These are phyloP conservation scores for Clonostachys solani DNA, from an alignment of 2,329 filamentous ascomycete species.

Conservation along the genomic window DNA sequence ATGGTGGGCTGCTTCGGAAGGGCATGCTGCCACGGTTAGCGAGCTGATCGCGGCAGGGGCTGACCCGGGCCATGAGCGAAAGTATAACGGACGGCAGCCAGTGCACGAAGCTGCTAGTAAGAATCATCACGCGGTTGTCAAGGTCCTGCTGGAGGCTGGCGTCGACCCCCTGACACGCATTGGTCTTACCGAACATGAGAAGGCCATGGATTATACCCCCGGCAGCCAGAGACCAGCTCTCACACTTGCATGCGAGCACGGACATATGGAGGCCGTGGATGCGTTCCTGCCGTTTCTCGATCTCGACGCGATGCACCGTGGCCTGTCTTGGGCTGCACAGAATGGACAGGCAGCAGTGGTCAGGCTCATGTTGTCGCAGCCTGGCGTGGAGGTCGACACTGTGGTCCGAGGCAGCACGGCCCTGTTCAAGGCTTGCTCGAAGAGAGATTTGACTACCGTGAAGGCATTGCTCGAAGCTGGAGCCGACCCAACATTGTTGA, in stretches of 20 bases:
- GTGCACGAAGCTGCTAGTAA: not conserved
- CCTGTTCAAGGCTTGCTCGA: not conserved
- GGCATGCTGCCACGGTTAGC: not conserved
- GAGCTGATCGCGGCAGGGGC: not conserved
- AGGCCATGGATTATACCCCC: not conserved
- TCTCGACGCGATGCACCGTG: not conserved
- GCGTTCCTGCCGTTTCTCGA: not conserved
- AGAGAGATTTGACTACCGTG: not conserved
- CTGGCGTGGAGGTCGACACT: not conserved
- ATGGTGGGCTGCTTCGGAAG: not conserved
- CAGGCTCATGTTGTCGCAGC: not conserved
- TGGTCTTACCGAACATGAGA: not conserved
- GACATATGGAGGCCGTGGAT: not conserved
- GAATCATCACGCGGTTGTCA: not conserved
- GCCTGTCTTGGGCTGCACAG: not conserved
- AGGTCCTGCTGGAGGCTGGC: not conserved
- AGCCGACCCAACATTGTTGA: not conserved
- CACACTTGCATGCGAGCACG: not conserved
- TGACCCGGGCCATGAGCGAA: not conserved
- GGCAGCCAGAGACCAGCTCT: not conserved
- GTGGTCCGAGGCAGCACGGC: not conserved
- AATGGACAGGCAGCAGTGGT: not conserved
- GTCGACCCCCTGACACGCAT: not conserved
- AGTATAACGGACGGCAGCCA: not conserved
- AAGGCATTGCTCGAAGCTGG: not conserved